These are phyloP conservation scores for Mycocentrospora acerina DNA, from an alignment of 2,329 filamentous ascomycete species.

Conservation along the genomic window DNA sequence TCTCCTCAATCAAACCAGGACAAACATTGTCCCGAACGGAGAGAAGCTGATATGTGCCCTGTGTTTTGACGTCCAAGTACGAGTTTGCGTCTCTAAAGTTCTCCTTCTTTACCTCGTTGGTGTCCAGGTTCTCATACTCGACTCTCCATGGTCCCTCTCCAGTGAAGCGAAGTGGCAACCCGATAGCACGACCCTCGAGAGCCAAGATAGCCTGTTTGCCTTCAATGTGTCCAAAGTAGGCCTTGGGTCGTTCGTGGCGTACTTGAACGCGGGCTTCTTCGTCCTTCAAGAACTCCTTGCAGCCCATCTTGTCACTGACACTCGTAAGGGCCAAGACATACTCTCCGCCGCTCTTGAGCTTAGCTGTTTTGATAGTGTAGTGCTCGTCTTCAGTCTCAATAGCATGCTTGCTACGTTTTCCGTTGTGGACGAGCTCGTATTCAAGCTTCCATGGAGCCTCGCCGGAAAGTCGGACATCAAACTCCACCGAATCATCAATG, in stretches of 20 bases:
- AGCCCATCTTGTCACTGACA: slow-evolving; percentile 82
- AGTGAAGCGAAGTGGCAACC: slow-evolving; percentile 79
- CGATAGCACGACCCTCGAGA: slow-evolving; percentile 72
- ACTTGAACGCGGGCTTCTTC: slow-evolving; percentile 85
- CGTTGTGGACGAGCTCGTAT: slow-evolving; percentile 89
- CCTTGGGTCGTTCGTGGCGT: slow-evolving; percentile 83
- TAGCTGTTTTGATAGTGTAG: slow-evolving; percentile 73
- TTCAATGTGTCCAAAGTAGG: slow-evolving; percentile 81
- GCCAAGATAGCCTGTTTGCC: slow-evolving; percentile 73
- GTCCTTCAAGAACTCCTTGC: slow-evolving; percentile 75
- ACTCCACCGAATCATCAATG: slow-evolving; percentile 75
- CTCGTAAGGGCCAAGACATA: slow-evolving; percentile 85
- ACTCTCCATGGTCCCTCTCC: slow-evolving; percentile 85
- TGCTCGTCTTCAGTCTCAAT: slow-evolving; percentile 63
- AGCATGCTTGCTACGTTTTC: slow-evolving; percentile 73
- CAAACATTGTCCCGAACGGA: slow-evolving; percentile 78
- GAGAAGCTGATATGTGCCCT: slow-evolving; percentile 78
- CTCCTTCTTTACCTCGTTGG: slow-evolving; percentile 47
- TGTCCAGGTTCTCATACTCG: slow-evolving; percentile 68
- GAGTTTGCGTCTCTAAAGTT: slow-evolving; percentile 65
- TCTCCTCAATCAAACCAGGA: slow-evolving; percentile 74
- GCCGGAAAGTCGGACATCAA: slow-evolving; percentile 74
- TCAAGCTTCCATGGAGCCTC: slow-evolving; percentile 87
- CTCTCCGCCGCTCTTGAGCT: slow-evolving; percentile 78
- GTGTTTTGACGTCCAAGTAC: slow-evolving; percentile 62